A percentile compares a stretch with the other conserved stretches of the same genome.
Conservation (phyloP, 176 grass and related monocot species). For the Hyparrhenia diplandra region DNA sequence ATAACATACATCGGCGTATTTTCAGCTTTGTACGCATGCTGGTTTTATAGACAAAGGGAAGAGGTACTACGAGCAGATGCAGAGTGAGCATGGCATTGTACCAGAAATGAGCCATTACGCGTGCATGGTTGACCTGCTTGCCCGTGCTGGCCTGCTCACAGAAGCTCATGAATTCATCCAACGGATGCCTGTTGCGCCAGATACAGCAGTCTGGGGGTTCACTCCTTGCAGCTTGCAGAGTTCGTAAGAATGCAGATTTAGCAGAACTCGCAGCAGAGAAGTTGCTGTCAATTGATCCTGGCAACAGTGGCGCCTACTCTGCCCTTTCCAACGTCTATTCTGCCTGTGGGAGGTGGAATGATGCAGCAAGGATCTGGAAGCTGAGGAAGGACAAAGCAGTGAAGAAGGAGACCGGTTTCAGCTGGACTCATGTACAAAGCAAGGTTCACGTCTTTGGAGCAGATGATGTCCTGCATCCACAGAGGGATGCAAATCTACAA, state of each 20-base stretch:
- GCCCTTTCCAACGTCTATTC: constrained; percentile 91
- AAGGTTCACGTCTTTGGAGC: constrained; percentile 65
- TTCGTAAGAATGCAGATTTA: constrained; percentile 61
- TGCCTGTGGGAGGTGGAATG: constrained; percentile 82
- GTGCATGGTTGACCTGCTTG: constrained; percentile 87
- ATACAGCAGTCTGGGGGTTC: constrained; percentile 75
- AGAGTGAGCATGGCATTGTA: constrained; percentile 44
- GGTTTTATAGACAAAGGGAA: constrained; percentile 68
- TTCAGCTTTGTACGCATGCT: constrained; percentile 69
- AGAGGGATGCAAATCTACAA: constrained; percentile 49
- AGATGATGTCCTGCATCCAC: constrained; percentile 54
- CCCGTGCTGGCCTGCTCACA: constrained; percentile 50
- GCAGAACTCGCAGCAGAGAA: constrained; percentile 69
- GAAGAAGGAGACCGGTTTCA: constrained; percentile 86
- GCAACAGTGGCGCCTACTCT: constrained; percentile 77
- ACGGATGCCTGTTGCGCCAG: constrained; percentile 58
- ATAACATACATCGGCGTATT: constrained; percentile 78
- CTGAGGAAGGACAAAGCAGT: constrained; percentile 59
- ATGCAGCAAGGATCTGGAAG: constrained; percentile 77
- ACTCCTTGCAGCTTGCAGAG: constrained; percentile 73
- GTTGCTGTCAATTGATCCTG: constrained; percentile 57
- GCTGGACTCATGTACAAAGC: constrained; percentile 54
- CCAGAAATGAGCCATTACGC: constrained; percentile 82
- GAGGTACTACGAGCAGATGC: constrained; percentile 72
- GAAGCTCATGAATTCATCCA: constrained; percentile 80